Evolutionary conservation across 352 stramenopile genomes (phyloP).

Genomic region (Globisporangium radiosum): DNA sequence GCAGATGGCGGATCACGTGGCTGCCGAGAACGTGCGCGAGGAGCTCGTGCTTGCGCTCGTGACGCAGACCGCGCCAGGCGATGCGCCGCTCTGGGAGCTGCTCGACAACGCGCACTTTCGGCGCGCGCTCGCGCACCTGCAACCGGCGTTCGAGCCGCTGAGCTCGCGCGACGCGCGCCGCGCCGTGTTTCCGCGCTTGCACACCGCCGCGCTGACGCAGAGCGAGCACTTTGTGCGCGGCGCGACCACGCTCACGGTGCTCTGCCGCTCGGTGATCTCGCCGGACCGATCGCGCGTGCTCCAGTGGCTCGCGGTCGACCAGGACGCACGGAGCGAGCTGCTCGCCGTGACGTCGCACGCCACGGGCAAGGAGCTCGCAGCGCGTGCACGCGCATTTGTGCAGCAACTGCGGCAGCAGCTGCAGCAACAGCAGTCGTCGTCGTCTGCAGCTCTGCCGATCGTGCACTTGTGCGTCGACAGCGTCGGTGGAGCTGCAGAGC

Average conservation of each 20-base stretch:
- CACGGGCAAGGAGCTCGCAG: constrained; percentile 8
- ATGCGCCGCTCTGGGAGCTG: constrained; percentile 5
- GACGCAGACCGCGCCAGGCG: neutral
- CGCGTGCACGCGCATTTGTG: constrained; percentile 10
- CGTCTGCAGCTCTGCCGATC: neutral
- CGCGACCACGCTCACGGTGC: constrained; percentile 14
- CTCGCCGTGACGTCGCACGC: constrained; percentile 8
- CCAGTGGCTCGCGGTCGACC: constrained; percentile 23
- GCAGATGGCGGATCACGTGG: too few species aligned
- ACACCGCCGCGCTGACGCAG: constrained; percentile 4
- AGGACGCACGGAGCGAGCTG: constrained; percentile 21
- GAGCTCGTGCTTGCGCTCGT: constrained; percentile 26
- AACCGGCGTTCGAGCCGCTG: constrained; percentile 12
- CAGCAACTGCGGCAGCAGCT: constrained; percentile 1
- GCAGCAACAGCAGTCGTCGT: too few species aligned
- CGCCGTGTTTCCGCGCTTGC: constrained; percentile 16
- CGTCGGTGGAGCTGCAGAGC: constrained; percentile 4
- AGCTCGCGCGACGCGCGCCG: constrained; percentile 4
- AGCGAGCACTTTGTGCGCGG: constrained; percentile 11
- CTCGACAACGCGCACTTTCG: constrained; percentile 24
- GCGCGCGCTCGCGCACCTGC: constrained; percentile 14
- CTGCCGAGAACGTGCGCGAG: constrained; percentile 12
- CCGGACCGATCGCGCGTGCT: constrained; percentile 5
- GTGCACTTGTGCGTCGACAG: constrained; percentile 31
- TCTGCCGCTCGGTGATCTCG: constrained; percentile 2